phyloP scores from a whole-genome alignment of 1,284 basidiomycete genomes.

The Phlebopus sp. region DNA sequence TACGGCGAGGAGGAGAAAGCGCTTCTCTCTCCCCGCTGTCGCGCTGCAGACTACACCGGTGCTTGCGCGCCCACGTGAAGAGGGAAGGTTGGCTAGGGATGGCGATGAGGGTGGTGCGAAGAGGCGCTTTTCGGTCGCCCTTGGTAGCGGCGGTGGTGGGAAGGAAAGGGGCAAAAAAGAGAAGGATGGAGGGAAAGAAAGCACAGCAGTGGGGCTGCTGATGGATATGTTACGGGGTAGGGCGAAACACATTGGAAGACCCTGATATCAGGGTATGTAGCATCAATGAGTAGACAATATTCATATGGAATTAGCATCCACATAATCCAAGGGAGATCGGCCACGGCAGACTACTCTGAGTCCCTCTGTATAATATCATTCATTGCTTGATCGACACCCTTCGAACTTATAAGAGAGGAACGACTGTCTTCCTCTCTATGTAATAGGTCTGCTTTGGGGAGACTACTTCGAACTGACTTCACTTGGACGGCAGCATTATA shows the following conservation, averaged over 20 bases:
- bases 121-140: slow-evolving; percentile 19
- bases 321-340: too few species aligned
- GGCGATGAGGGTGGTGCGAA: slow-evolving; percentile 11
- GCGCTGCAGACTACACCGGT: slow-evolving; percentile 72
- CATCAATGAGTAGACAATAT: too few species aligned
- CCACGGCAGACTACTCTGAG: too few species aligned
- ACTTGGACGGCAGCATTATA: too few species aligned
- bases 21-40: slow-evolving; percentile 71
- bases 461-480: too few species aligned
- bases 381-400: too few species aligned
- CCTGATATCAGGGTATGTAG: too few species aligned
- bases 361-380: too few species aligned
- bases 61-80: slow-evolving; percentile 47
- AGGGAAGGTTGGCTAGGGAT: not conserved
- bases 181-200: slow-evolving; percentile 24
- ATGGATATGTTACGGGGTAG: slow-evolving; percentile 5
- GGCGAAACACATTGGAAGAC: not conserved
- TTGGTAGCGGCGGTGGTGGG: slow-evolving; percentile 18
- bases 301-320: too few species aligned
- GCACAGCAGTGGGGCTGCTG: slow-evolving; percentile 22
- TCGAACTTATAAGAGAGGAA: too few species aligned
- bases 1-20: slow-evolving; percentile 59
- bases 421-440: too few species aligned
- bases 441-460: too few species aligned
- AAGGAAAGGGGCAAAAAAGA: slow-evolving; percentile 27